Evolutionary conservation across 225 moss, liverwort and hornwort species (phyloP).

Genomic region (Bryum argenteum): DNA sequence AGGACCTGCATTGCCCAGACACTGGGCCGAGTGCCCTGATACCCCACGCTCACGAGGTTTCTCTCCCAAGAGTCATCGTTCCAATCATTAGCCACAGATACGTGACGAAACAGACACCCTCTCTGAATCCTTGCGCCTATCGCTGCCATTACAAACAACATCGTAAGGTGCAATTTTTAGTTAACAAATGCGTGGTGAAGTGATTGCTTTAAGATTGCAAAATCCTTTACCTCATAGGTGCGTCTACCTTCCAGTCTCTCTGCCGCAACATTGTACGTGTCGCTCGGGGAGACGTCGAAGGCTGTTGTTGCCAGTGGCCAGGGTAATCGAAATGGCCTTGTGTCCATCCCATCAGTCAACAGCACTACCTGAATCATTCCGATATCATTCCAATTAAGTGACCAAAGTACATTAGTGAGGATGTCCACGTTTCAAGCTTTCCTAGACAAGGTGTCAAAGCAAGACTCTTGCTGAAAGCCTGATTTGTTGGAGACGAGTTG

Average conservation of each 20-base stretch:
- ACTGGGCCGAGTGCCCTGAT: conserved; percentile 69
- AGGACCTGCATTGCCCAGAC: conserved; percentile 80
- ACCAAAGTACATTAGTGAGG: too few relatives aligned
- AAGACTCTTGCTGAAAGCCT: too few relatives aligned
- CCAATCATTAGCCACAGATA: conserved; percentile 69
- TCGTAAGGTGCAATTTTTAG: neutral
- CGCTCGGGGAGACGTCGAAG: conserved; percentile 65
- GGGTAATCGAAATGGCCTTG: conserved; percentile 63
- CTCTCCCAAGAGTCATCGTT: conserved; percentile 60
- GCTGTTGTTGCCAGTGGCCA: conserved; percentile 71
- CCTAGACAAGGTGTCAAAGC: too few relatives aligned
- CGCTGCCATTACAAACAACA: conserved; percentile 42
- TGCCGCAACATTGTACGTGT: conserved; percentile 40
- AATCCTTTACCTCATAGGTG: conserved; percentile 42
- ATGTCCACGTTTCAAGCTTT: too few relatives aligned
- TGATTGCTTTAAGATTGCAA: conserved; percentile 10
- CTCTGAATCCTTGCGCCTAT: conserved; percentile 61
- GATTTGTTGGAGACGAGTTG: too few relatives aligned
- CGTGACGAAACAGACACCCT: conserved; percentile 63
- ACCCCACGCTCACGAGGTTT: conserved; percentile 59
- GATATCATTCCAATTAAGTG: too few relatives aligned
- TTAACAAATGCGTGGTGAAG: neutral
- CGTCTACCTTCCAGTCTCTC: conserved; percentile 65
- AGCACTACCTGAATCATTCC: conserved; percentile 54
- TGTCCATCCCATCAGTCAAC: conserved; percentile 81